A percentile compares a stretch with the other conserved stretches of the same genome.
Evolutionary conservation across 345 rosid genomes (phyloP).

Genomic region (Hibiscus mutabilis): DNA sequence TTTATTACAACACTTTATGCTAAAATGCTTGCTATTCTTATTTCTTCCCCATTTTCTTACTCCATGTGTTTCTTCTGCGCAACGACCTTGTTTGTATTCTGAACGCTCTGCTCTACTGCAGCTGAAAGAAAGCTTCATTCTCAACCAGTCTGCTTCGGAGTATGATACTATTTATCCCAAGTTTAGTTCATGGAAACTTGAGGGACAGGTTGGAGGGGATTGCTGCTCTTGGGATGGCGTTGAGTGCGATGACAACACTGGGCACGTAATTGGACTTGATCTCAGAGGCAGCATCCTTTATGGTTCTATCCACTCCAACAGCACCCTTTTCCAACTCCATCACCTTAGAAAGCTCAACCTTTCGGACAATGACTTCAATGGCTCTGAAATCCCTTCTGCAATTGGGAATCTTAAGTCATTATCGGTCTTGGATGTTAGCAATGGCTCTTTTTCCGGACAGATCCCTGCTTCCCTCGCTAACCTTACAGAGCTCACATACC

Average conservation of each 20-base stretch:
- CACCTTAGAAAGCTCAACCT: conserved; percentile 18
- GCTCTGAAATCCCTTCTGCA: conserved; percentile 9
- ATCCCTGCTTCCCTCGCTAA: background rate
- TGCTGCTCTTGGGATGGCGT: conserved; percentile 18
- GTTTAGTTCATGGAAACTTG: background rate
- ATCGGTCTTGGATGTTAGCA: background rate
- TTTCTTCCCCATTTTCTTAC: too few relatives aligned
- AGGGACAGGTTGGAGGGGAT: background rate
- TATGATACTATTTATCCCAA: background rate
- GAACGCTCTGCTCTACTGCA: conserved; percentile 4
- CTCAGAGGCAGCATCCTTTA: conserved; percentile 7
- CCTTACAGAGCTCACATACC: background rate
- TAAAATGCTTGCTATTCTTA: too few relatives aligned
- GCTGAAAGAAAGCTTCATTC: background rate
- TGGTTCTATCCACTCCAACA: conserved; percentile 17
- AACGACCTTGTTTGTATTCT: background rate
- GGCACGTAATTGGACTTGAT: conserved; percentile 4
- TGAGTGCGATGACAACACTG: conserved; percentile 10
- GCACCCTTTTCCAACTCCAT: conserved; percentile 10
- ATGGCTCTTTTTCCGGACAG: background rate
- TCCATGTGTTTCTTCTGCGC: too few relatives aligned
- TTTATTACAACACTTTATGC: too few relatives aligned
- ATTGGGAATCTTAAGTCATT: background rate
- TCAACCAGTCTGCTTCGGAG: background rate
- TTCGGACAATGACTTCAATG: conserved; percentile 12